phyloP scores from a whole-genome alignment of 495 filamentous ascomycete species.

The Xylaria intraflava region DNA sequence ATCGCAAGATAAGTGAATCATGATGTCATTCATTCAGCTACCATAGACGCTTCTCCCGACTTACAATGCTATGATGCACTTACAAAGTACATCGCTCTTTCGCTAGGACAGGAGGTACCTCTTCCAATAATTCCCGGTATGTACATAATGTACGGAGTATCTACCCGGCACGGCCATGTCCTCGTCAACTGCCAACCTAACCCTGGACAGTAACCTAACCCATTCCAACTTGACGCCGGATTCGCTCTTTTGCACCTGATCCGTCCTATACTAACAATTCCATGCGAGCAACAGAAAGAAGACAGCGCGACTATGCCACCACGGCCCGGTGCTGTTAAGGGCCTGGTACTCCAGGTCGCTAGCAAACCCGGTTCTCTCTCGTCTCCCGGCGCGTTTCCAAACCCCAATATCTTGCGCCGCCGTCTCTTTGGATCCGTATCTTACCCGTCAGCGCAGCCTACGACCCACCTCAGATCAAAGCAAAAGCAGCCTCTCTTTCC shows the following conservation, averaged over 20 bases:
- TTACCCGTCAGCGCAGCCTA: conserved; percentile 3
- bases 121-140: no score
- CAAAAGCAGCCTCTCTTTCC: conserved; percentile 12
- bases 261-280: background rate
- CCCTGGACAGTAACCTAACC: no score
- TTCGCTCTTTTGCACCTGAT: background rate
- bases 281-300: background rate
- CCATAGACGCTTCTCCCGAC: no score
- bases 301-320: conserved; percentile 4
- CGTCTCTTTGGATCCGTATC: conserved; percentile 16
- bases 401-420: background rate
- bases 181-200: no score
- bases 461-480: conserved; percentile 1
- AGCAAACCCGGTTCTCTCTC: background rate
- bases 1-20: no score
- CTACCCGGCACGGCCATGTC: no score
- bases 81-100: no score
- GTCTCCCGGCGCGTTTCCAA: background rate
- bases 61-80: no score
- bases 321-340: conserved; percentile 1
- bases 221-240: no score
- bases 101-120: no score
- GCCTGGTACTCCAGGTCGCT: conserved; percentile 6
- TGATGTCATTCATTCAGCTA: no score
- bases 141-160: no score